Conservation (phyloP, 805 yeast species). For the Wilhelminamyces savonicus region DNA sequence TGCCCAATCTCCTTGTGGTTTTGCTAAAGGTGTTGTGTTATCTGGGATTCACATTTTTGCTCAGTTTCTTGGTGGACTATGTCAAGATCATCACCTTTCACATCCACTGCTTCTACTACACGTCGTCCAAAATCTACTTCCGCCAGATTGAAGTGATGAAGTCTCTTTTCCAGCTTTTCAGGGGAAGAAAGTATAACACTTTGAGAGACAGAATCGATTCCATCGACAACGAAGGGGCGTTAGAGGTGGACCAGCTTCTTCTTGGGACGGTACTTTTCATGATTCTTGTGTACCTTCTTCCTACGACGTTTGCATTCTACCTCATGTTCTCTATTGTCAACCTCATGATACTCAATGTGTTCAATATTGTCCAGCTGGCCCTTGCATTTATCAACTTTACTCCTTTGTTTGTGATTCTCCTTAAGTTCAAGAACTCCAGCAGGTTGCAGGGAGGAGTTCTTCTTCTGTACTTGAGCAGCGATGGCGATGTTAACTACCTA, state of each 20-base stretch:
- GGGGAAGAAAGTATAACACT: slow-evolving; percentile 84
- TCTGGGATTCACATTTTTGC: slow-evolving; percentile 62
- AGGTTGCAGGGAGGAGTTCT: slow-evolving; percentile 50
- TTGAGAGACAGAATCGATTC: slow-evolving; percentile 82
- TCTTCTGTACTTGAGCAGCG: slow-evolving; percentile 17
- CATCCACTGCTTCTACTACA: slow-evolving; percentile 67
- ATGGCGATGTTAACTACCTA: slow-evolving; percentile 17
- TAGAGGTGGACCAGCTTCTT: slow-evolving; percentile 79
- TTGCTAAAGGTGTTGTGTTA: slow-evolving; percentile 17
- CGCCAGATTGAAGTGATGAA: slow-evolving; percentile 64
- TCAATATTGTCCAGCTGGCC: slow-evolving; percentile 50
- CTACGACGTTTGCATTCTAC: slow-evolving; percentile 85
- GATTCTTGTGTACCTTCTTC: slow-evolving; percentile 67
- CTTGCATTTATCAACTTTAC: slow-evolving; percentile 71
- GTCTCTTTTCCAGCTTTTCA: slow-evolving; percentile 76
- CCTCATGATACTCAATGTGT: slow-evolving; percentile 40
- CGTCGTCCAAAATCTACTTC: slow-evolving; percentile 71
- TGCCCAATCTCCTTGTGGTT: slow-evolving; percentile 1
- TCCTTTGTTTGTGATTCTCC: slow-evolving; percentile 77
- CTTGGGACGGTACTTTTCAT: slow-evolving; percentile 87
- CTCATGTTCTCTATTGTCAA: slow-evolving; percentile 60
- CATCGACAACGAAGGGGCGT: slow-evolving; percentile 42
- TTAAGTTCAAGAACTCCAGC: slow-evolving; percentile 74
- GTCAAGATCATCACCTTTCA: slow-evolving; percentile 62
- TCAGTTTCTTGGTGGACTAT: slow-evolving; percentile 63